A percentile compares a stretch with the other conserved stretches of the same genome.
phyloP scores from a whole-genome alignment of 495 filamentous ascomycete genomes.

The Hypoxylon rickii region DNA sequence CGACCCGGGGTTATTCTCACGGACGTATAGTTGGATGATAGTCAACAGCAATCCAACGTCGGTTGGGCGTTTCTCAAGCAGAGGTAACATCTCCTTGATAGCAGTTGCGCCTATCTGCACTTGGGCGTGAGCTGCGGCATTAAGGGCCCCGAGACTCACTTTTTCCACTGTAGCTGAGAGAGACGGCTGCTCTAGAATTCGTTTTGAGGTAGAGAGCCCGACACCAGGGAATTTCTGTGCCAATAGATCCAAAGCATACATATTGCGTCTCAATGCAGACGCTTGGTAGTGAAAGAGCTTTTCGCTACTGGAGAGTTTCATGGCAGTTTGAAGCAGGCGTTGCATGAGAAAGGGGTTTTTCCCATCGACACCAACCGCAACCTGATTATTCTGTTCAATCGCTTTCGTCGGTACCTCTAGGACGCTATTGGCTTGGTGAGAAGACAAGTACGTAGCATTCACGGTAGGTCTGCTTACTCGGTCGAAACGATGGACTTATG shows the following conservation, averaged over 20 bases:
- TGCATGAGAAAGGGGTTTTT: slow-evolving; percentile 81
- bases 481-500: slow-evolving; percentile 60
- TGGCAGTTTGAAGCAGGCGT: slow-evolving; percentile 64
- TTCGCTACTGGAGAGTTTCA: slow-evolving; percentile 64
- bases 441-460: not conserved
- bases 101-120: slow-evolving; percentile 67
- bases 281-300: slow-evolving; percentile 79
- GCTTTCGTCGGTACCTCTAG: slow-evolving; percentile 75
- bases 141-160: slow-evolving; percentile 73
- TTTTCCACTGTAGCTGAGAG: slow-evolving; percentile 59
- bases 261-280: slow-evolving; percentile 68
- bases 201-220: slow-evolving; percentile 64
- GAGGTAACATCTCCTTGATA: slow-evolving; percentile 71
- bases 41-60: slow-evolving; percentile 86
- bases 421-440: slow-evolving; percentile 61
- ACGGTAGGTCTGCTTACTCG: slow-evolving; percentile 38
- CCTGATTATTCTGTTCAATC: slow-evolving; percentile 78
- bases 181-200: slow-evolving; percentile 54
- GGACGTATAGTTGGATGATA: slow-evolving; percentile 81
- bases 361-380: slow-evolving; percentile 59
- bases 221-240: slow-evolving; percentile 78
- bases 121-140: slow-evolving; percentile 75
- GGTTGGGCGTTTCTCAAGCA: slow-evolving; percentile 76
- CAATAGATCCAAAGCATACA: slow-evolving; percentile 73
- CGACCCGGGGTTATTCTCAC: slow-evolving; percentile 71